Evolutionary conservation across 768 basidiomycete genomes (phyloP).

Genomic region (Kwoniella sp.): DNA sequence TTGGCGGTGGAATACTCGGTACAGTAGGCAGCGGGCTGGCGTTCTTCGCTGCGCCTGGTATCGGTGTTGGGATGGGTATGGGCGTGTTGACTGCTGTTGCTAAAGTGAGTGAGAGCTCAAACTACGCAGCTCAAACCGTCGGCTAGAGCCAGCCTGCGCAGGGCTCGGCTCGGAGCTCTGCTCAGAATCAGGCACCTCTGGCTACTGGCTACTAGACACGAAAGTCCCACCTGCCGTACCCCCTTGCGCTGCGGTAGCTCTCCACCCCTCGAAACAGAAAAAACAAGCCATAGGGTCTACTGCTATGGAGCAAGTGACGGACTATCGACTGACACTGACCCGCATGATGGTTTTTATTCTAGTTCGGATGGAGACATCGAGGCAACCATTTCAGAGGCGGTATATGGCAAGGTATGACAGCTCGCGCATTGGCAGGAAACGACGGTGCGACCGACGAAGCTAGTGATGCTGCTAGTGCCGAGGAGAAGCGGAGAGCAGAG

Average conservation of each 20-base stretch:
- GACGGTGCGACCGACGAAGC: constrained; percentile 44
- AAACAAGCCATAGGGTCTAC: too few relatives aligned
- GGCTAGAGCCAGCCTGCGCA: too few relatives aligned
- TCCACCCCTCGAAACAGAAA: too few relatives aligned
- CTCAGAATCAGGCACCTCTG: too few relatives aligned
- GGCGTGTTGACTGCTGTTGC: constrained; percentile 41
- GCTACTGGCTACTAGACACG: too few relatives aligned
- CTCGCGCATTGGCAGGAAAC: constrained; percentile 34
- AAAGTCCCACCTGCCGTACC: background rate
- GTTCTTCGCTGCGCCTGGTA: constrained; percentile 48
- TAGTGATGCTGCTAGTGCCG: constrained; percentile 28
- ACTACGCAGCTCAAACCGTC: too few relatives aligned
- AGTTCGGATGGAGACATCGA: constrained; percentile 53
- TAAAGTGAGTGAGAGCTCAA: constrained; percentile 35
- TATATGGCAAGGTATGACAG: constrained; percentile 36
- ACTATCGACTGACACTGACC: too few relatives aligned
- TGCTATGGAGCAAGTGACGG: too few relatives aligned
- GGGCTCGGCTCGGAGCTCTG: too few relatives aligned
- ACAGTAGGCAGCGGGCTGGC: constrained; percentile 46
- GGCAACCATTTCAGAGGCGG: constrained; percentile 45
- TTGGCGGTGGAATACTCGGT: constrained; percentile 39
- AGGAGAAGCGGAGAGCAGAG: constrained; percentile 20
- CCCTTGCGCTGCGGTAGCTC: background rate
- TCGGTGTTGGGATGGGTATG: constrained; percentile 42
- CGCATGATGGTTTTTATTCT: too few relatives aligned